phyloP scores from a whole-genome alignment of 139 green algal species.

The Tetraselmis striata region DNA sequence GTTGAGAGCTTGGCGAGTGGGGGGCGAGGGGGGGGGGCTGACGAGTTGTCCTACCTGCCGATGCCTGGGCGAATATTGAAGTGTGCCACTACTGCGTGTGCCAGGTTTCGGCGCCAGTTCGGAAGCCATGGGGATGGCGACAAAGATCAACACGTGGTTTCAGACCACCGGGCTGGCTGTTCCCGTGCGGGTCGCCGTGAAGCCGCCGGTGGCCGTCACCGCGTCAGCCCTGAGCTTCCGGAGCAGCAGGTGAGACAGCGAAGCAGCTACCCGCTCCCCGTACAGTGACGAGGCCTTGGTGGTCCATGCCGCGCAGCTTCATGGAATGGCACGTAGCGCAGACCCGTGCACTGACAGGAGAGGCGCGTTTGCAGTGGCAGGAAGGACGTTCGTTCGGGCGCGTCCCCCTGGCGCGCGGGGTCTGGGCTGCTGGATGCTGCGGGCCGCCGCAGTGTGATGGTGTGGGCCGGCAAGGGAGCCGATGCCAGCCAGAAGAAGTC shows the following conservation, averaged over 20 bases:
- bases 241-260: background rate
- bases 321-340: background rate
- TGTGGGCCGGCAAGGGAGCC: background rate
- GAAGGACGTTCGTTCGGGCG: background rate
- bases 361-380: background rate
- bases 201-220: too few species aligned
- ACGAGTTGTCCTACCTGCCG: too few species aligned
- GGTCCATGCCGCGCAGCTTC: background rate
- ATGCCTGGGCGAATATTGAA: too few species aligned
- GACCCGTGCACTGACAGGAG: background rate
- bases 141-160: background rate
- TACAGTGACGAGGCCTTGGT: too few species aligned
- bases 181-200: background rate
- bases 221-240: background rate
- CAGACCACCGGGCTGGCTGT: background rate
- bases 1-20: too few species aligned
- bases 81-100: too few species aligned
- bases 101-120: too few species aligned
- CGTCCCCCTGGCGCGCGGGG: background rate
- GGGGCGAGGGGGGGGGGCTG: too few species aligned
- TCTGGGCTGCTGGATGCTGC: background rate
- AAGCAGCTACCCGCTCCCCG: too few species aligned
- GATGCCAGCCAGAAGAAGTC: background rate
- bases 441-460: background rate
- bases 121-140: background rate